phyloP scores from a whole-genome alignment of 805 yeast species.

The Starmera quercuum region DNA sequence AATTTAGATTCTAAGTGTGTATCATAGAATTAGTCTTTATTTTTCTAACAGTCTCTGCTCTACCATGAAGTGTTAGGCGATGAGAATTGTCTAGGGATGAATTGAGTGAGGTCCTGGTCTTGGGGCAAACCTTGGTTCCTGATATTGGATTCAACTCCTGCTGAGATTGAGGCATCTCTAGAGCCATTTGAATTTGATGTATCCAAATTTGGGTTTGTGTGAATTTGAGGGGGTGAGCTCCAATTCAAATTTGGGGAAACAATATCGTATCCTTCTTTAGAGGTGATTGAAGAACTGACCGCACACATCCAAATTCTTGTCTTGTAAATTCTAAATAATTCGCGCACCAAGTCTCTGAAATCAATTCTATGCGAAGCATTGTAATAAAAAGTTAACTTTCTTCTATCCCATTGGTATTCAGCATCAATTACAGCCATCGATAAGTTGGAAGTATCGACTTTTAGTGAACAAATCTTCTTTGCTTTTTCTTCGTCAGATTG shows the following conservation, averaged over 20 bases:
- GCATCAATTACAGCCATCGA: conserved; percentile 59
- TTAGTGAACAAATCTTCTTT: conserved; percentile 17
- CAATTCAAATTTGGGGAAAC: neutral
- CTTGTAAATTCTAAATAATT: conserved; percentile 66
- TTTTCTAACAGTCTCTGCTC: no score
- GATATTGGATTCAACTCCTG: no score
- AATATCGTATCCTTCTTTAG: neutral
- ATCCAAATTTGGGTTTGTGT: neutral
- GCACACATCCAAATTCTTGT: conserved; percentile 86
- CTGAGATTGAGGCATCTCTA: no score
- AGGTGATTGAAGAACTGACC: conserved; percentile 23
- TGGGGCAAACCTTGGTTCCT: no score
- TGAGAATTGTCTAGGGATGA: no score
- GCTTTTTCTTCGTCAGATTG: conserved; percentile 71
- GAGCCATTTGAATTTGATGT: no score
- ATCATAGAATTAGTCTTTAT: no score
- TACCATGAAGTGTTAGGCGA: no score
- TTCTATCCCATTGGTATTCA: conserved; percentile 76
- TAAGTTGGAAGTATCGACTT: conserved; percentile 13
- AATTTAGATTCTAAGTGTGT: no score
- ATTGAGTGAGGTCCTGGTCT: no score
- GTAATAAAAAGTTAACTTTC: conserved; percentile 68
- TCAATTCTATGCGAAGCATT: conserved; percentile 63
- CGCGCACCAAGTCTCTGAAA: conserved; percentile 67
- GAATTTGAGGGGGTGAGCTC: neutral